These are phyloP conservation scores for Fusarium sp. DNA, from an alignment of 2,329 filamentous ascomycete species.

Conservation along the genomic window DNA sequence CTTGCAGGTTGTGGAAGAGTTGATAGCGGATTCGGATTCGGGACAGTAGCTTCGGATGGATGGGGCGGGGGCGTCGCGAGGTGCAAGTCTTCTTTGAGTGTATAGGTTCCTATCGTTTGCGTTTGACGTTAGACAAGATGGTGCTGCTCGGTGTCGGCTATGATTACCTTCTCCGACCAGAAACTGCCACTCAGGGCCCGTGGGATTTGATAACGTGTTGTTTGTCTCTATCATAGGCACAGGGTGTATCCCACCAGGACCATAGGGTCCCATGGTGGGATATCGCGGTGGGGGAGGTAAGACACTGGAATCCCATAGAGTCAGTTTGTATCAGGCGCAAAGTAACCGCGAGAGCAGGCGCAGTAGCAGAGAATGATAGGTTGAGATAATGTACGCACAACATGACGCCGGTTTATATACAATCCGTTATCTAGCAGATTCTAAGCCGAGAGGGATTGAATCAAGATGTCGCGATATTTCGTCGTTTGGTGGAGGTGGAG, in stretches of 20 bases:
- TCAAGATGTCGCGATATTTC: constrained; percentile 25
- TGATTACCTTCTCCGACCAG: constrained; percentile 86
- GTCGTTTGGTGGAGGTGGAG: constrained; percentile 17
- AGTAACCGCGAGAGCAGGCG: constrained; percentile 10
- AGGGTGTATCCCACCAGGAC: constrained; percentile 71
- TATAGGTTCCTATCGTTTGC: constrained; percentile 75
- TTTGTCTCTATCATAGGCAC: constrained; percentile 90
- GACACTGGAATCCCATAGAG: constrained; percentile 63
- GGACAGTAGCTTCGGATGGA: constrained; percentile 86
- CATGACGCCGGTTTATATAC: constrained; percentile 29
- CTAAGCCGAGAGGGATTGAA: background rate
- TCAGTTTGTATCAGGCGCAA: constrained; percentile 33
- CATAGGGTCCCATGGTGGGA: constrained; percentile 75
- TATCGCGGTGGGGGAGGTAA: constrained; percentile 89
- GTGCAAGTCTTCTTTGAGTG: constrained; percentile 88
- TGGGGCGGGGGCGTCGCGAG: constrained; percentile 95
- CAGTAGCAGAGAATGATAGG: background rate
- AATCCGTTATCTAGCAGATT: background rate
- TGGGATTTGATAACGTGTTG: constrained; percentile 83
- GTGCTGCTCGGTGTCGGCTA: background rate
- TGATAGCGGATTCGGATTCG: constrained; percentile 90
- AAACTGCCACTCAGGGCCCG: constrained; percentile 85
- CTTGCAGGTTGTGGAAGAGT: constrained; percentile 86
- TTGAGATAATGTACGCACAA: constrained; percentile 37
- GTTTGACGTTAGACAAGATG: constrained; percentile 29